A percentile compares a stretch with the other conserved stretches of the same genome.
Evolutionary conservation across 2,329 filamentous ascomycete genomes (phyloP).

Genomic region (Apiospora saccharicola): DNA sequence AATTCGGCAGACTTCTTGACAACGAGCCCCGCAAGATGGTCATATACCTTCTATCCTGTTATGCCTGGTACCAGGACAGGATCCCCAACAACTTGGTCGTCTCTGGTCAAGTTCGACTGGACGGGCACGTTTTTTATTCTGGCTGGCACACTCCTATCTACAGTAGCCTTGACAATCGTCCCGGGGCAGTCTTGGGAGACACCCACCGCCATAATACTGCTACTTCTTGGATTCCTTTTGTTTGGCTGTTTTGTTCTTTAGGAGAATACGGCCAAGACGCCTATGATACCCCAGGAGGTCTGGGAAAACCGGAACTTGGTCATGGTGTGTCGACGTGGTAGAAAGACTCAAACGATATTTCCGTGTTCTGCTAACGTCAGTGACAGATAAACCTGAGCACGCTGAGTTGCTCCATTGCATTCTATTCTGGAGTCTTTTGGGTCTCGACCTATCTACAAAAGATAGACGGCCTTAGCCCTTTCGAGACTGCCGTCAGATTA

Average conservation of each 20-base stretch:
- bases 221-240: slow-evolving; percentile 40
- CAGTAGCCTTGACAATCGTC: slow-evolving; percentile 42
- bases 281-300: slow-evolving; percentile 43
- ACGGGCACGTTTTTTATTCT: slow-evolving; percentile 39
- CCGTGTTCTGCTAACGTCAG: not conserved
- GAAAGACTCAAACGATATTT: too few species aligned
- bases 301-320: slow-evolving; percentile 40
- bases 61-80: not conserved
- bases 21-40: not conserved
- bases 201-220: slow-evolving; percentile 42
- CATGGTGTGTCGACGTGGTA: slow-evolving; percentile 34
- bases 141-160: slow-evolving; percentile 41
- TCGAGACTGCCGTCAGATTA: slow-evolving; percentile 42
- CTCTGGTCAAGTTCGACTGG: slow-evolving; percentile 41
- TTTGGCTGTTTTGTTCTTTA: slow-evolving; percentile 43
- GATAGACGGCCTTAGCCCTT: slow-evolving; percentile 39
- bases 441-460: slow-evolving; percentile 45
- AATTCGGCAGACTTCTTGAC: too few species aligned
- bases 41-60: not conserved
- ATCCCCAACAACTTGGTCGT: slow-evolving; percentile 22
- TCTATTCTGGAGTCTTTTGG: slow-evolving; percentile 45
- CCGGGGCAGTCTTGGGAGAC: slow-evolving; percentile 44
- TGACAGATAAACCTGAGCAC: slow-evolving; percentile 39
- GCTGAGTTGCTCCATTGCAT: slow-evolving; percentile 42
- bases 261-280: slow-evolving; percentile 41